Evolutionary conservation across 805 yeast species (phyloP).

Genomic region (Isabelozyma gotoi): DNA sequence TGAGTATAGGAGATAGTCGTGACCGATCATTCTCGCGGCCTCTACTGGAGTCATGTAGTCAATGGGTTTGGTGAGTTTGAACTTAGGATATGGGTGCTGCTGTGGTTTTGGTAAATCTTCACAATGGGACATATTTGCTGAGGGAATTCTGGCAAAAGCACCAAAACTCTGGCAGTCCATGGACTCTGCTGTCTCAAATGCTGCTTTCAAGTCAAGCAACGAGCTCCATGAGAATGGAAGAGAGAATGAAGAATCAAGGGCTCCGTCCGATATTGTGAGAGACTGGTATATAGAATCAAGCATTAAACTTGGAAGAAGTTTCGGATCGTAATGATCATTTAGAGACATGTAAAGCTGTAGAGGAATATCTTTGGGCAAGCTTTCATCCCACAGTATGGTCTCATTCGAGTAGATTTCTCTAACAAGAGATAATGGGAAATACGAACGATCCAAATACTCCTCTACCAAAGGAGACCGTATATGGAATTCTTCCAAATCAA

Average conservation of each 20-base stretch:
- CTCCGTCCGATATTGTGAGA: conserved; percentile 9
- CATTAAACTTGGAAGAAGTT: conserved; percentile 30
- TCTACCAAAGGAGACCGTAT: background rate
- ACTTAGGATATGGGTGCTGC: conserved; percentile 14
- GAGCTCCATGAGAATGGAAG: conserved; percentile 33
- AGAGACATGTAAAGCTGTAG: background rate
- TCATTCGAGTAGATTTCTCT: background rate
- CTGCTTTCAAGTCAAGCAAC: conserved; percentile 16
- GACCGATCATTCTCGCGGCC: conserved; percentile 32
- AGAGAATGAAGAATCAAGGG: conserved; percentile 16
- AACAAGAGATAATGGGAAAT: background rate
- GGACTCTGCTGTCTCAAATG: conserved; percentile 1
- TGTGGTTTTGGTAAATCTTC: background rate
- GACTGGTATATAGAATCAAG: conserved; percentile 4
- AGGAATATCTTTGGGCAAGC: background rate
- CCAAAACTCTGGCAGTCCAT: conserved; percentile 15
- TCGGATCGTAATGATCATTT: conserved; percentile 21
- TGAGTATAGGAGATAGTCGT: conserved; percentile 26
- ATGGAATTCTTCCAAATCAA: background rate
- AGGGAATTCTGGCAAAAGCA: conserved; percentile 6
- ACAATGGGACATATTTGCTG: background rate
- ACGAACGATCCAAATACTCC: background rate
- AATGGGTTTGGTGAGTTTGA: conserved; percentile 20
- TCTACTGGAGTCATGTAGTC: conserved; percentile 22
- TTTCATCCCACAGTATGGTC: background rate